A percentile compares a stretch with the other conserved stretches of the same genome.
Conservation (phyloP, 257 asterid species). For the Salvia rosmarinus region DNA sequence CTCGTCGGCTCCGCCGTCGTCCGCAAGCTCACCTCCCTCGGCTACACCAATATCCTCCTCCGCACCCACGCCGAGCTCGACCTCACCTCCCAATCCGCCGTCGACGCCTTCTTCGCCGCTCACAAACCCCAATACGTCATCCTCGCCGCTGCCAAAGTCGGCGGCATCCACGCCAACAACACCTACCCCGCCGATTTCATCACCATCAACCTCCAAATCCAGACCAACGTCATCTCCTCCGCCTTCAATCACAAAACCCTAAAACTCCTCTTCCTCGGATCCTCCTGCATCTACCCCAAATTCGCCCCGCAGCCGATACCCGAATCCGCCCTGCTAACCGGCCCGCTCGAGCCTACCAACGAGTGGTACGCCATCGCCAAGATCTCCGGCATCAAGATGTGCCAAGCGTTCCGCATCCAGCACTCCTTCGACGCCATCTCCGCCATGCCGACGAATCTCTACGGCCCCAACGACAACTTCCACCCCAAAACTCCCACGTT, state of each 20-base stretch:
- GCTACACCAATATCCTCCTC: conserved; percentile 77
- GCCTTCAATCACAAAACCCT: conserved; percentile 53
- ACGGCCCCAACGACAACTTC: conserved; percentile 81
- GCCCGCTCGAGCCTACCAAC: conserved; percentile 84
- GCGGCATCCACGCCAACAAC: conserved; percentile 90
- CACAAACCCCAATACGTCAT: conserved; percentile 69
- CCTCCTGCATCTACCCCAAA: conserved; percentile 96
- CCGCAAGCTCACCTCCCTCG: conserved; percentile 57
- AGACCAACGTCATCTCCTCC: conserved; percentile 83
- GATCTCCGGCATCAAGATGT: conserved; percentile 87
- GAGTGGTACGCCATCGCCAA: conserved; percentile 94
- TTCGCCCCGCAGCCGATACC: conserved; percentile 96
- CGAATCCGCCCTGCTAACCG: conserved; percentile 76
- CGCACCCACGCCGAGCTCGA: conserved; percentile 87
- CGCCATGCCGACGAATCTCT: conserved; percentile 86
- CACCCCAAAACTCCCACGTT: conserved; percentile 95
- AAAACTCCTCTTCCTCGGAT: conserved; percentile 81
- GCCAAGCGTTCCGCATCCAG: conserved; percentile 84
- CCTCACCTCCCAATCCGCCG: conserved; percentile 80
- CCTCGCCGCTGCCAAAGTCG: conserved; percentile 95
- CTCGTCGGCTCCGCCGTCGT: conserved; percentile 88
- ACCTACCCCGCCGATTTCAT: conserved; percentile 95
- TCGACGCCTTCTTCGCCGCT: conserved; percentile 72
- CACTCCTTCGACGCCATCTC: conserved; percentile 75
- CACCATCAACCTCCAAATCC: conserved; percentile 90